These are phyloP conservation scores for Pontederia paniculata DNA, from an alignment of 176 grass and related monocot genomes.

Conservation along the genomic window DNA sequence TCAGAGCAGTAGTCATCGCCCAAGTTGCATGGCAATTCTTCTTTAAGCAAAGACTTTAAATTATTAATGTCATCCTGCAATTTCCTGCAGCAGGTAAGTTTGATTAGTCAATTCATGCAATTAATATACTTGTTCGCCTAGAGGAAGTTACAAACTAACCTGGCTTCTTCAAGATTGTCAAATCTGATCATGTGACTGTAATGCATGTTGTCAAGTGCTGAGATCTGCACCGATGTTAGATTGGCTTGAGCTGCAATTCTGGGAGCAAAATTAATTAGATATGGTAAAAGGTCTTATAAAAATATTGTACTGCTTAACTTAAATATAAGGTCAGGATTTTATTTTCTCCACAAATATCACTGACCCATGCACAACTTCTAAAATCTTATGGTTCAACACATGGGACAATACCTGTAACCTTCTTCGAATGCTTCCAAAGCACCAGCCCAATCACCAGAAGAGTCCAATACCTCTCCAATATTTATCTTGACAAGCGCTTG, in stretches of 20 bases:
- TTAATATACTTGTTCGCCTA: not conserved
- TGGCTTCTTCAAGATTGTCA: constrained; percentile 68
- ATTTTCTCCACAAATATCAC: not conserved
- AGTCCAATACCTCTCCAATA: constrained; percentile 79
- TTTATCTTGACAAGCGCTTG: constrained; percentile 94
- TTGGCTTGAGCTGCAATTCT: constrained; percentile 80
- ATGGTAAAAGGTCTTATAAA: constrained; percentile 4
- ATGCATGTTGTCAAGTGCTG: constrained; percentile 91
- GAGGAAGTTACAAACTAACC: constrained; percentile 27
- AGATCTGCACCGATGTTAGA: constrained; percentile 41
- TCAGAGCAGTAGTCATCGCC: constrained; percentile 71
- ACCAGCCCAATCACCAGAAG: constrained; percentile 53
- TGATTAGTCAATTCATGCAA: not conserved
- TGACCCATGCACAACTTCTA: not conserved
- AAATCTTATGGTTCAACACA: constrained; percentile 12
- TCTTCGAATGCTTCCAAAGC: constrained; percentile 87
- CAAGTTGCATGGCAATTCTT: constrained; percentile 27
- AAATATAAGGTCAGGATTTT: constrained; percentile 2
- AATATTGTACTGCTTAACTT: not conserved
- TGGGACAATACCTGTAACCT: constrained; percentile 66
- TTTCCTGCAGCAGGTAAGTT: constrained; percentile 34
- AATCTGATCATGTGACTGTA: constrained; percentile 89
- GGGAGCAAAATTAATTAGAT: constrained; percentile 27
- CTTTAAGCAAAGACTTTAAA: constrained; percentile 50
- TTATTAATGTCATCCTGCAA: constrained; percentile 50